Conservation (phyloP, 371 early-diverging fungal genomes). For the Mucor sp. region DNA sequence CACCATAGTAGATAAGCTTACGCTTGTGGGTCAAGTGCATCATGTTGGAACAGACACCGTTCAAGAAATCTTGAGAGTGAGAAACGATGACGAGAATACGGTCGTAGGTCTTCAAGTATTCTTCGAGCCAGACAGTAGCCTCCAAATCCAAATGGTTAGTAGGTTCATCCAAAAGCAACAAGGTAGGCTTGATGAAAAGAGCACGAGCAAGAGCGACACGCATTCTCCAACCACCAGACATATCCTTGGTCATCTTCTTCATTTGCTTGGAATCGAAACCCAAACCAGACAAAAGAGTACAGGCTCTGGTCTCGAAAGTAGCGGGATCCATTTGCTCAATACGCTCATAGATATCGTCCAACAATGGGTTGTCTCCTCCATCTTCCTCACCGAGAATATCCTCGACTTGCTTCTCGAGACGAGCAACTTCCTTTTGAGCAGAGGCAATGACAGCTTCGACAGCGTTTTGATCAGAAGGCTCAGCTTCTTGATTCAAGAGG, state of each 20-base stretch:
- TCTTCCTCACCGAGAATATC: constrained; percentile 79
- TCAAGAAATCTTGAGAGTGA: constrained; percentile 99
- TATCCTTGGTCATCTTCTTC: constrained; percentile 88
- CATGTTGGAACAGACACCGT: constrained; percentile 96
- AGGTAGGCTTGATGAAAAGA: constrained; percentile 94
- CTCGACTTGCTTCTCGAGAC: constrained; percentile 92
- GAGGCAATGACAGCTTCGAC: constrained; percentile 89
- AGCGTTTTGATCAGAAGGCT: constrained; percentile 90
- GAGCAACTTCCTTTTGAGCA: constrained; percentile 85
- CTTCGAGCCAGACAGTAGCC: constrained; percentile 98
- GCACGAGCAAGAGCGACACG: constrained; percentile 97
- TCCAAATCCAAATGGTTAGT: constrained; percentile 98
- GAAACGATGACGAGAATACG: constrained; percentile 96
- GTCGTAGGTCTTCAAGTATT: constrained; percentile 93
- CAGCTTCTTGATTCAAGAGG: constrained; percentile 94
- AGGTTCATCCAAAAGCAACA: constrained; percentile 97
- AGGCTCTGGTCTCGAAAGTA: constrained; percentile 95
- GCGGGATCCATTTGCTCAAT: constrained; percentile 90
- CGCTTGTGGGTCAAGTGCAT: constrained; percentile 88
- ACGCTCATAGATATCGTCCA: constrained; percentile 95
- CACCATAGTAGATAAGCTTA: constrained; percentile 93
- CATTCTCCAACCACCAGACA: constrained; percentile 99
- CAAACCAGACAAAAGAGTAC: constrained; percentile 89
- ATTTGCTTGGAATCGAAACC: constrained; percentile 91
- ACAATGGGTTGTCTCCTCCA: constrained; percentile 83